phyloP scores from a whole-genome alignment of 2,329 filamentous ascomycete genomes.

The Periconia digitata region DNA sequence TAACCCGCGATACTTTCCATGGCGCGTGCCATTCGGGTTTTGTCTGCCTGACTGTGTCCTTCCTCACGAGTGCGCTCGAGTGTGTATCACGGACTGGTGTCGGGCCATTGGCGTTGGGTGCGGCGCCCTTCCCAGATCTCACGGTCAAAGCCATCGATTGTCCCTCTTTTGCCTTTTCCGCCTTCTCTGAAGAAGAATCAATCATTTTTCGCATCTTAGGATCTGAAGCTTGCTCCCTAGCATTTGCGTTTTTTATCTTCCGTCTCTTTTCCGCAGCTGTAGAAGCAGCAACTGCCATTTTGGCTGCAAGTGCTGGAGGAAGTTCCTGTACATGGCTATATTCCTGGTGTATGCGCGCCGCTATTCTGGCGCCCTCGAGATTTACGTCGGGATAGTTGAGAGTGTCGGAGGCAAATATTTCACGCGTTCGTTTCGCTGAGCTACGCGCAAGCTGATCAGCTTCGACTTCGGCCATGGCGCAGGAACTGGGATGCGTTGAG shows the following conservation, averaged over 20 bases:
- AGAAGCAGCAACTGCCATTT: conserved; percentile 66
- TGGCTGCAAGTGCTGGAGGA: conserved; percentile 75
- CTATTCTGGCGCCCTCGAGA: conserved; percentile 52
- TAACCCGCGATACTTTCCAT: conserved; percentile 97
- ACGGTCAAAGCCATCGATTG: conserved; percentile 62
- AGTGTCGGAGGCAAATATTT: conserved; percentile 56
- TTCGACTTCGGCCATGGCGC: conserved; percentile 9
- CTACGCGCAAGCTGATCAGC: conserved; percentile 35
- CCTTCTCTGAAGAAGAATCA: conserved; percentile 60
- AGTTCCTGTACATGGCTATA: conserved; percentile 78
- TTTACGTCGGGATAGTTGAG: conserved; percentile 47
- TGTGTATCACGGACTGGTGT: conserved; percentile 54
- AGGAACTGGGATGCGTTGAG: not conserved
- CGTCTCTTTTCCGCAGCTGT: conserved; percentile 64
- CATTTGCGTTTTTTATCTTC: conserved; percentile 57
- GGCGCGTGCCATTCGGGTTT: conserved; percentile 96
- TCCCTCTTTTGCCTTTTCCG: conserved; percentile 45
- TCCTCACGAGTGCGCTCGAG: conserved; percentile 61
- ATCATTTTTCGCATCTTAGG: conserved; percentile 67
- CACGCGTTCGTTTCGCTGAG: conserved; percentile 57
- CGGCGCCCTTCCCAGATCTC: conserved; percentile 48
- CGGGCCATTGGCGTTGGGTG: conserved; percentile 59
- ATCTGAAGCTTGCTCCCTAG: conserved; percentile 52
- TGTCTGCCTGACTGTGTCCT: conserved; percentile 65
- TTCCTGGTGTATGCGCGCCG: conserved; percentile 67